These are phyloP conservation scores for Singerocomus inundabilis DNA, from an alignment of 1,284 basidiomycete genomes.

Conservation along the genomic window DNA sequence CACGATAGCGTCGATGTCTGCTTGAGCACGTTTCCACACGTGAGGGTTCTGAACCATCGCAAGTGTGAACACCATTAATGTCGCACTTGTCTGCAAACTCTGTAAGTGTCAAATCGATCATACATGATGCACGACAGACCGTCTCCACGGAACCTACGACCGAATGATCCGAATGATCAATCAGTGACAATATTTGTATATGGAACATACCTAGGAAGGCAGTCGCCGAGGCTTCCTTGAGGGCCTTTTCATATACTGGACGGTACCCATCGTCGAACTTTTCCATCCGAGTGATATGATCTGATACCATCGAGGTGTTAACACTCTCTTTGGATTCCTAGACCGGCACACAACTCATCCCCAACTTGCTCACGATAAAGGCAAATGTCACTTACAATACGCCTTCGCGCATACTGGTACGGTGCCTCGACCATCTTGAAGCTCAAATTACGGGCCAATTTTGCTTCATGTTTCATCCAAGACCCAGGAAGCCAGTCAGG, in stretches of 20 bases:
- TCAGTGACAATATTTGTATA: fast-evolving
- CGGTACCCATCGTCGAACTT: not conserved
- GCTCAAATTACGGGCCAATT: not conserved
- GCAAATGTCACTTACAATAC: constrained; percentile 11
- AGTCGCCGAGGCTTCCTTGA: constrained; percentile 7
- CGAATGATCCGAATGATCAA: not conserved
- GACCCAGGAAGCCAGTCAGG: constrained; percentile 19
- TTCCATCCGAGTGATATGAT: constrained; percentile 17
- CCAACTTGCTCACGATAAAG: not conserved
- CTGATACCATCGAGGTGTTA: constrained; percentile 9
- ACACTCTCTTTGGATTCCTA: not conserved
- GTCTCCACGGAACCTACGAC: constrained; percentile 11
- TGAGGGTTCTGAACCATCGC: constrained; percentile 37
- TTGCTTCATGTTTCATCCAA: not conserved
- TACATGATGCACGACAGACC: no score
- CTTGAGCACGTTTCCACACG: constrained; percentile 33
- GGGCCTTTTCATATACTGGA: constrained; percentile 1
- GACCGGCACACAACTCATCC: no score
- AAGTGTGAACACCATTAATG: constrained; percentile 27
- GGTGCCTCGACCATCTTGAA: constrained; percentile 12
- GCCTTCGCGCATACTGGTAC: constrained; percentile 11
- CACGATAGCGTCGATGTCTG: constrained; percentile 39
- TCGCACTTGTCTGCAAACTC: constrained; percentile 4
- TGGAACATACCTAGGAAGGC: constrained; percentile 13
- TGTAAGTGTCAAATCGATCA: not conserved